Percentiles rank a stretch among this genome's conserved stretches.
Evolutionary conservation across 352 stramenopile species (phyloP).

Genomic region (Albugo laibachii): DNA sequence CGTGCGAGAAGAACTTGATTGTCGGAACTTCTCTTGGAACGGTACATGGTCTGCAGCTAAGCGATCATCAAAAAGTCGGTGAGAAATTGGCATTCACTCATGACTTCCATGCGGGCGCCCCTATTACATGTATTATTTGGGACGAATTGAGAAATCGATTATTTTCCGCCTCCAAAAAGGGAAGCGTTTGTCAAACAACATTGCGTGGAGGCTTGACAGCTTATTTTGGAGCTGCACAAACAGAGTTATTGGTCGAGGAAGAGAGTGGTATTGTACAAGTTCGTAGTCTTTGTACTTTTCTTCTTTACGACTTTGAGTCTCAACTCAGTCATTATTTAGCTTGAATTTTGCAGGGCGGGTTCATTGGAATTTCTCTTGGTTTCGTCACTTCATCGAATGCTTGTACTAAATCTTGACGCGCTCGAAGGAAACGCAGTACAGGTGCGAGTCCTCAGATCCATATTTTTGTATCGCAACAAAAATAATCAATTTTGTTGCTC

Average conservation of each 20-base stretch:
- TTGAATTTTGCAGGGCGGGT: slow-evolving; percentile 36
- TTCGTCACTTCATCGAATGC: slow-evolving; percentile 57
- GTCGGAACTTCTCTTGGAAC: slow-evolving; percentile 59
- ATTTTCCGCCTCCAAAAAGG: slow-evolving; percentile 67
- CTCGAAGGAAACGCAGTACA: slow-evolving; percentile 48
- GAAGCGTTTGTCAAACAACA: slow-evolving; percentile 56
- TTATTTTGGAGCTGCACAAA: slow-evolving; percentile 65
- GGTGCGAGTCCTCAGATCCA: slow-evolving; percentile 5
- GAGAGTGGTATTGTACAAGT: slow-evolving; percentile 73
- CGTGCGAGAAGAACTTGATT: slow-evolving; percentile 55
- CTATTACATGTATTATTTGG: slow-evolving; percentile 68
- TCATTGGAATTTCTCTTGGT: slow-evolving; percentile 54
- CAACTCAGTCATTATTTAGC: slow-evolving; percentile 11
- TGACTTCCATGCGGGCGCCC: slow-evolving; percentile 61
- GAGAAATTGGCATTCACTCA: slow-evolving; percentile 79
- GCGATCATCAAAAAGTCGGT: slow-evolving; percentile 74
- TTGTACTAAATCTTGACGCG: slow-evolving; percentile 55
- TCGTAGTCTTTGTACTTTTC: neutral
- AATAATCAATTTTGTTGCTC: neutral
- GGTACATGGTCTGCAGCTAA: slow-evolving; percentile 61
- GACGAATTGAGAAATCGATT: slow-evolving; percentile 39
- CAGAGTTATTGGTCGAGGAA: slow-evolving; percentile 69
- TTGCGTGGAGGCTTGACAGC: slow-evolving; percentile 61
- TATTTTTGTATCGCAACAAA: neutral
- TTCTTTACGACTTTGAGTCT: neutral